Conservation (phyloP, 179 eudicot species). For the Carnegiea gigantea region DNA sequence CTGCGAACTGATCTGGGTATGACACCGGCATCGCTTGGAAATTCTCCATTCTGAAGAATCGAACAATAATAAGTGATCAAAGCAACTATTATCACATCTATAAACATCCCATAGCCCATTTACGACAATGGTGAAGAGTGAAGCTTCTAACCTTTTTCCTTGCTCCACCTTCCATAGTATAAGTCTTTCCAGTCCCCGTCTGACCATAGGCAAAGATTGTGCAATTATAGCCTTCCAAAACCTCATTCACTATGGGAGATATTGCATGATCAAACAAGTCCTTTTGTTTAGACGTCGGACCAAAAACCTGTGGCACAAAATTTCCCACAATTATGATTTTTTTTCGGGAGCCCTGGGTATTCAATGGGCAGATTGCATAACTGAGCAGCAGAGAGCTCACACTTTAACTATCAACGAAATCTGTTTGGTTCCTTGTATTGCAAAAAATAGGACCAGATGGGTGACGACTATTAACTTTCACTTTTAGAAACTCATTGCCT, state of each 20-base stretch:
- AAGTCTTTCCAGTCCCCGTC: constrained; percentile 99
- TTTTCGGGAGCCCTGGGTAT: not conserved
- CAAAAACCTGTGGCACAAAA: constrained; percentile 72
- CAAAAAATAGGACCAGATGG: not conserved
- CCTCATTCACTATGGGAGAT: constrained; percentile 84
- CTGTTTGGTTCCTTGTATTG: too few relatives aligned
- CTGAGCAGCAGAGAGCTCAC: not conserved
- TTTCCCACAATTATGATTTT: constrained; percentile 11
- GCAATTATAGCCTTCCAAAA: constrained; percentile 97
- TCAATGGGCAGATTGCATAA: not conserved
- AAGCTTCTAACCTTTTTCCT: constrained; percentile 65
- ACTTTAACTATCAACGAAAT: not conserved
- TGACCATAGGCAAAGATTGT: constrained; percentile 99
- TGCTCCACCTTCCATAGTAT: constrained; percentile 98
- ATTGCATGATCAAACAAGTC: constrained; percentile 86
- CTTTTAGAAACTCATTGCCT: not conserved
- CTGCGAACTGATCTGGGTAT: constrained; percentile 93
- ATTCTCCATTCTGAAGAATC: constrained; percentile 74
- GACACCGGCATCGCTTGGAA: constrained; percentile 89
- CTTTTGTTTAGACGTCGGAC: constrained; percentile 86
- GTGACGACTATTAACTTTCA: not conserved
- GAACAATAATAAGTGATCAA: constrained; percentile 4
- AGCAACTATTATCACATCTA: not conserved
- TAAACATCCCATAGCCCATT: constrained; percentile 1
- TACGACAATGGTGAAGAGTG: not conserved